Conservation (phyloP, 495 filamentous ascomycete genomes). For the Trichoderma gamsii region DNA sequence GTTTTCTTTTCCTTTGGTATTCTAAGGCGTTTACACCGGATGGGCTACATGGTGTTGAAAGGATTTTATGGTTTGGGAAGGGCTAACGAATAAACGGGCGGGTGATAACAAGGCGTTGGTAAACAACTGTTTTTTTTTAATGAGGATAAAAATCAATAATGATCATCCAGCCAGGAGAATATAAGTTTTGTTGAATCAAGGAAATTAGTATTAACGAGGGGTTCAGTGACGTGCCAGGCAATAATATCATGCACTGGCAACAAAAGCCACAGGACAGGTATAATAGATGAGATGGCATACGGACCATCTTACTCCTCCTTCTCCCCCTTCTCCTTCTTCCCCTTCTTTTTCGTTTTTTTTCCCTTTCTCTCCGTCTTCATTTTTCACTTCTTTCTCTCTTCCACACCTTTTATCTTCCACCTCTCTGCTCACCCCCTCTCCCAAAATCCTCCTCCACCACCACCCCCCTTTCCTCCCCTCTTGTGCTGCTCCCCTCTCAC, state of each 20-base stretch:
- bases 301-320: neutral
- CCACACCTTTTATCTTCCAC: neutral
- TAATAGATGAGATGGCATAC: neutral
- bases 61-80: too few species aligned
- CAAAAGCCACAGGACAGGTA: neutral
- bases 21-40: neutral
- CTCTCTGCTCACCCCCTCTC: neutral
- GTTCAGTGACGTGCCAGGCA: too few species aligned
- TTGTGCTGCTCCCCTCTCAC: neutral
- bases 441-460: neutral
- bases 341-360: neutral
- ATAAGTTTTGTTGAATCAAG: neutral
- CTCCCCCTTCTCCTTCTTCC: neutral
- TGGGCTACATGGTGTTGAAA: neutral
- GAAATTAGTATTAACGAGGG: neutral
- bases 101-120: neutral
- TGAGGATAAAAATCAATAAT: neutral
- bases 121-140: neutral
- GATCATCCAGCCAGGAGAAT: neutral
- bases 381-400: too few species aligned
- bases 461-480: neutral
- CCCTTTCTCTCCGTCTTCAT: neutral
- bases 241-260: neutral
- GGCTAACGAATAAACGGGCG: neutral
- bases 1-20: too few species aligned